Percentiles rank a stretch among this genome's conserved stretches.
Conservation (phyloP, 2,329 filamentous ascomycete species). For the Cephalotrichum gorgonifer region DNA sequence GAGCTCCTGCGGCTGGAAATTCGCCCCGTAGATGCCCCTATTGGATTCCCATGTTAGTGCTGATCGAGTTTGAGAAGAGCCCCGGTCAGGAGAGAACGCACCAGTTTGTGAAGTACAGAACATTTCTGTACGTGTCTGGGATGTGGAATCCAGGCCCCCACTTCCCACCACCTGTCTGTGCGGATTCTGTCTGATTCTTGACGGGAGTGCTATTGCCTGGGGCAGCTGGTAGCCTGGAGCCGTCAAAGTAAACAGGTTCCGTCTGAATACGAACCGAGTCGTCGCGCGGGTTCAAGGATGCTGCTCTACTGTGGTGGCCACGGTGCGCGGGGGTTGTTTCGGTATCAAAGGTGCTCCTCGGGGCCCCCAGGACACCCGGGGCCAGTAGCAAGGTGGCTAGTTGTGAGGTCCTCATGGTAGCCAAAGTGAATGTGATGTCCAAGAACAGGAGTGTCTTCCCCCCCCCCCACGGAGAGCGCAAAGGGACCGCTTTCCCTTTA, state of each 20-base stretch:
- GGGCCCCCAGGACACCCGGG: not conserved
- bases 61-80: conserved; percentile 39
- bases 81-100: conserved; percentile 37
- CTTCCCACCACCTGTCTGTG: not conserved
- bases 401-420: not conserved
- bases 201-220: no score
- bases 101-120: conserved; percentile 46
- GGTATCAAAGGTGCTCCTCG: not conserved
- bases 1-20: conserved; percentile 61
- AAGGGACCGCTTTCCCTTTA: no score
- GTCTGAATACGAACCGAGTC: no score
- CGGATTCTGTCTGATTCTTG: no score
- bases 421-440: not conserved
- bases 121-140: conserved; percentile 26
- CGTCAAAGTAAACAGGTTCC: no score
- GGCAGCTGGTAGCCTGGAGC: no score
- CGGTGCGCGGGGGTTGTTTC: no score
- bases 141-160: no score
- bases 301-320: no score
- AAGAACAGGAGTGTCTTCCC: not conserved
- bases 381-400: not conserved
- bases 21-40: conserved; percentile 55
- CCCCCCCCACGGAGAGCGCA: no score
- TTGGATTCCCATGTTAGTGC: not conserved
- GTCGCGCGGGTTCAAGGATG: no score